Conservation (phyloP, 2,329 filamentous ascomycete species). For the Sclerotinia nivalis region DNA sequence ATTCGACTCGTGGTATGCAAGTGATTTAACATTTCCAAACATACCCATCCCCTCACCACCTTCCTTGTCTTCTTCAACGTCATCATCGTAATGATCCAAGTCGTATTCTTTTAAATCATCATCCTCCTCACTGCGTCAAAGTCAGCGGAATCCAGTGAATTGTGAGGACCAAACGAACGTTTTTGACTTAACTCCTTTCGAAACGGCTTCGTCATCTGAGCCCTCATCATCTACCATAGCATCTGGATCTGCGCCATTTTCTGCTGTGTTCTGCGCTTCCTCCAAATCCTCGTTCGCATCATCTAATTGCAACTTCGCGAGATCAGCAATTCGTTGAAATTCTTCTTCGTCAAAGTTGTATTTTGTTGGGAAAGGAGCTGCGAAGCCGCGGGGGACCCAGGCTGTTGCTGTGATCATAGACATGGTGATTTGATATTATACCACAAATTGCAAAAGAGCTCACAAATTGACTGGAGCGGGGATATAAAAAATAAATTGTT, state of each 20-base stretch:
- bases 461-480: conserved; percentile 12
- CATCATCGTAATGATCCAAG: conserved; percentile 92
- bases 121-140: conserved; percentile 56
- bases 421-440: conserved; percentile 32
- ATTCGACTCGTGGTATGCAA: conserved; percentile 92
- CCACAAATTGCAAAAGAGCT: background rate
- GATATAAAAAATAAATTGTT: conserved; percentile 22
- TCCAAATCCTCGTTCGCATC: conserved; percentile 87
- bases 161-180: conserved; percentile 42
- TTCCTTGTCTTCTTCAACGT: conserved; percentile 65
- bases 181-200: conserved; percentile 43
- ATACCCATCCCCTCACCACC: conserved; percentile 76
- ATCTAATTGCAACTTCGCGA: conserved; percentile 67
- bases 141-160: conserved; percentile 35
- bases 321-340: conserved; percentile 57
- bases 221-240: conserved; percentile 45
- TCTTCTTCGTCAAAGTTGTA: conserved; percentile 61
- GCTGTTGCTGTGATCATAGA: conserved; percentile 59
- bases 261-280: conserved; percentile 48
- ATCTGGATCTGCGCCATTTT: conserved; percentile 40
- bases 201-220: conserved; percentile 35
- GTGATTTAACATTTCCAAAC: conserved; percentile 91
- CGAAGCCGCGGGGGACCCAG: conserved; percentile 60
- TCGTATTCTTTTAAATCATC: conserved; percentile 96
- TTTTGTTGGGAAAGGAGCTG: conserved; percentile 58